Base-by-base conservation (phyloP, 371 early-diverging fungal species). In the Chytridiales sp. region DNA sequence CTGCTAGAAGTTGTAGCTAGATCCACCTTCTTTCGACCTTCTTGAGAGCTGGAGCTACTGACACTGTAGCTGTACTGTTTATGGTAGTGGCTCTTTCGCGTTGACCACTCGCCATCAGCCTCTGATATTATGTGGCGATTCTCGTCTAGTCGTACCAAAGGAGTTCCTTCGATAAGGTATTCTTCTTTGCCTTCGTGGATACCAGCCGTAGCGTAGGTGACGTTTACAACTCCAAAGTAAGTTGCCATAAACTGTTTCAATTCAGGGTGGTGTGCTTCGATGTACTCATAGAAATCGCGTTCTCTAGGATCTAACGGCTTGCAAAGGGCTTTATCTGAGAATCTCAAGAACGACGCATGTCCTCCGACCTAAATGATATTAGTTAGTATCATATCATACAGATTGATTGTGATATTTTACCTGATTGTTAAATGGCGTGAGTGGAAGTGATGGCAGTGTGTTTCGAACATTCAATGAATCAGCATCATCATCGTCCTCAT, bases 191-290 rank as follows among this genome's bases (percentile, higher is more conserved):
- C 55, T 13, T 52, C 44, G 15, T 61, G 8, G 6, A 19, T n/a
- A 0, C 13, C 43, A 11, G 6, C 54, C 17, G 66, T 61, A 46
- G 61, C 50, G 59, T 90, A 93, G 2, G 90, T 90, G 53, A 97
- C 94, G 67, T 95, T 97, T 27, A 97, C 77, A 0, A 93, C 88
- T 19, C 98, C 97, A 61, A 95, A 73, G 67, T 94, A 97, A 35
- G 87, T 87, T 5, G 95, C 90, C 17, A 91, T 86, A 68, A 93
- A 97, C 2, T 85, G 87, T 40, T 89, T 71, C 26, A 97, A 75
- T 54, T 89, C 84, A 4, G 92, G 89, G 61, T 91, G 89, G 31
- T 81, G 70, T 24, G 77, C 67, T 55, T 90, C 91, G 15, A 96
- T 72, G 47, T 82, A 78, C 59, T 95, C 96, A 72, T 97, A 97